Evolutionary conservation across 441 rosid genomes (phyloP).

Genomic region (Euphorbia schlechtendalii): DNA sequence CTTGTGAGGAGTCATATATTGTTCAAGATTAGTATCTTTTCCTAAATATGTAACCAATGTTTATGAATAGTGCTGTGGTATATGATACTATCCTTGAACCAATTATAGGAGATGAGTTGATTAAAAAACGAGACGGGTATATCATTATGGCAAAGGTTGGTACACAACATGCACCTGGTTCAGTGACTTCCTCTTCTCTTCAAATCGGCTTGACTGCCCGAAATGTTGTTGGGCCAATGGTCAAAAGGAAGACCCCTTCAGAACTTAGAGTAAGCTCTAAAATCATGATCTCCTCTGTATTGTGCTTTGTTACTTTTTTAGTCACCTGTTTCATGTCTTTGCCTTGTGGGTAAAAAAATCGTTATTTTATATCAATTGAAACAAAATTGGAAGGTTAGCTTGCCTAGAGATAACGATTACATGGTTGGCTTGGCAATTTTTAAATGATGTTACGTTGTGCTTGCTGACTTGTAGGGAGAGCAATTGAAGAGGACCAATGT

Average conservation of each 20-base stretch:
- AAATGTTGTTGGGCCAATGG: conserved; percentile 29
- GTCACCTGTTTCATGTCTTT: background rate
- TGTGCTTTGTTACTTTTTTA: background rate
- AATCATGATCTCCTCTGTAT: background rate
- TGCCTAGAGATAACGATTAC: background rate
- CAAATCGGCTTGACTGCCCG: conserved; percentile 42
- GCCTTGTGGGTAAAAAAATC: background rate
- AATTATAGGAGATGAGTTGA: conserved; percentile 16
- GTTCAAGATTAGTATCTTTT: too few relatives aligned
- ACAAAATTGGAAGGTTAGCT: background rate
- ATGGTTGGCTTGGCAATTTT: background rate
- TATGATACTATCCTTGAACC: background rate
- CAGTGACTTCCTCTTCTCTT: conserved; percentile 34
- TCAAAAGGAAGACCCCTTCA: conserved; percentile 35
- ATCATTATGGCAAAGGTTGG: conserved; percentile 63
- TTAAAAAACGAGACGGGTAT: conserved; percentile 15
- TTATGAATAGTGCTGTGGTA: background rate
- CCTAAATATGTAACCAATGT: too few relatives aligned
- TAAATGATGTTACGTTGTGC: conserved; percentile 8
- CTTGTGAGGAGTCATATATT: too few relatives aligned
- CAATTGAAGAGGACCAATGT: conserved; percentile 55
- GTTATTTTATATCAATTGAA: background rate
- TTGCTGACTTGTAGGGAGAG: conserved; percentile 56
- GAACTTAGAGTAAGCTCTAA: conserved; percentile 58
- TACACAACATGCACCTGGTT: conserved; percentile 31